Base-by-base conservation (phyloP, 225 moss, liverwort and hornwort genomes). In the Climacium dendroides region DNA sequence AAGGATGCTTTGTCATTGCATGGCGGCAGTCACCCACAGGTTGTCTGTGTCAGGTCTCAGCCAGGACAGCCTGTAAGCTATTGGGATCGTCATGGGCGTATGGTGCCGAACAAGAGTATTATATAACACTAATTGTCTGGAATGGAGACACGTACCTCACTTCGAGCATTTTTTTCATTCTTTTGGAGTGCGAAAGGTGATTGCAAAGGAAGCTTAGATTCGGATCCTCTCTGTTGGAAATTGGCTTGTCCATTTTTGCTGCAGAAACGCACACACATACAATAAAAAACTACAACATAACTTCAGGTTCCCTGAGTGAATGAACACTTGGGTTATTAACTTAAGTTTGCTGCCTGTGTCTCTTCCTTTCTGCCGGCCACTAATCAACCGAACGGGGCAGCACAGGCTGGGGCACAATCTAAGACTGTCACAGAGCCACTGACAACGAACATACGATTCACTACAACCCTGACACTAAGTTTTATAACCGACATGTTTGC, bases 41-140 rank as follows among this genome's bases (percentile, higher is more conserved):
- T 88, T 90, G 78, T 90, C 84, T 81, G 87, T 90, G 92, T 88
- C 91, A 91, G 89, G 26, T 29, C 79, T 77, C 83, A 47, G 83
- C 61, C 71, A 80, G 37, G 71, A 77, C 87, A 87, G 87, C 78
- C 89, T 85, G 84, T 39, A 77, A 83, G 69, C 88, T 83, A 30
- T 81, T 50, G 91, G 87, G 58, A 82, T 78, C 82, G 72, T 91
- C 59, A 89, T 91, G 87, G 87, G 89, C 73, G 72, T 19, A 72
- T 39, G 85, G 37, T 82, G 87, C 81, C 53, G 57, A 62, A 70
- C 53, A 85, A 87, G 69, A 83, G 63, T 84, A 80, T 57, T 67
- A 61, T 55, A 86, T 64, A 53, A n/a, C 26, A 74, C 83, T 30
- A 62, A 59, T 86, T 74, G 62, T 66, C 85, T 75, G 79, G 53